Evolutionary conservation across 371 early-diverging fungal genomes (phyloP).

Genomic region (Saksenaea vasiformis): DNA sequence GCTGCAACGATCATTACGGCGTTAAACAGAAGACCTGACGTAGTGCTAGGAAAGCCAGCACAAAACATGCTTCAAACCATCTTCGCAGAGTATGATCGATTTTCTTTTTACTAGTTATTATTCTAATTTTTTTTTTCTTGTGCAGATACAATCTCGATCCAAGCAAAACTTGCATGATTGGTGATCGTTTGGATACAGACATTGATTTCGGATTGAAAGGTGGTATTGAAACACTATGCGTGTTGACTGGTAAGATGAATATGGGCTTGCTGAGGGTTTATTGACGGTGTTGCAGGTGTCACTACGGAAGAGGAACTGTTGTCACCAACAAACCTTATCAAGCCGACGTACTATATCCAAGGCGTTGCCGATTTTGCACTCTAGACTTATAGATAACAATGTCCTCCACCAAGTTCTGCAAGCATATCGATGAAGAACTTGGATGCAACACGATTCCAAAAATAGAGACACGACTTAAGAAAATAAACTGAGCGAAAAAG

Average conservation of each 20-base stretch:
- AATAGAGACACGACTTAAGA: no score
- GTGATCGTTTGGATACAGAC: constrained; percentile 96
- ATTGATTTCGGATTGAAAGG: constrained; percentile 91
- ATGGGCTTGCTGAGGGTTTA: background rate
- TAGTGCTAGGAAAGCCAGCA: constrained; percentile 92
- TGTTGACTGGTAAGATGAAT: constrained; percentile 76
- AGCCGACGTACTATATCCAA: constrained; percentile 59
- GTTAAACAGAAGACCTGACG: constrained; percentile 72
- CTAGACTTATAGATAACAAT: background rate
- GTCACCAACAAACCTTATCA: constrained; percentile 46
- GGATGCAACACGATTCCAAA: no score
- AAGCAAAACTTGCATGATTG: constrained; percentile 91
- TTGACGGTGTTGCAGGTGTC: constrained; percentile 37
- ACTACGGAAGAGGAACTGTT: constrained; percentile 52
- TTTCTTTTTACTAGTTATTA: background rate
- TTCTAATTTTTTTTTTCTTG: constrained; percentile 5
- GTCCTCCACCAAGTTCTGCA: no score
- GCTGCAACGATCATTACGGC: constrained; percentile 74
- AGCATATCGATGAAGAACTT: no score
- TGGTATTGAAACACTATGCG: constrained; percentile 86
- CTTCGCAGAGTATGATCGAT: constrained; percentile 64
- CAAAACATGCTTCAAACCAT: constrained; percentile 91
- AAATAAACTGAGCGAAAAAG: no score
- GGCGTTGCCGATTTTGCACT: constrained; percentile 56
- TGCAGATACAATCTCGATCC: constrained; percentile 76